Evolutionary conservation across 495 filamentous ascomycete genomes (phyloP), one percentile per base, ranked within the genome.

Genomic region (Tetracladium setigerum): DNA sequence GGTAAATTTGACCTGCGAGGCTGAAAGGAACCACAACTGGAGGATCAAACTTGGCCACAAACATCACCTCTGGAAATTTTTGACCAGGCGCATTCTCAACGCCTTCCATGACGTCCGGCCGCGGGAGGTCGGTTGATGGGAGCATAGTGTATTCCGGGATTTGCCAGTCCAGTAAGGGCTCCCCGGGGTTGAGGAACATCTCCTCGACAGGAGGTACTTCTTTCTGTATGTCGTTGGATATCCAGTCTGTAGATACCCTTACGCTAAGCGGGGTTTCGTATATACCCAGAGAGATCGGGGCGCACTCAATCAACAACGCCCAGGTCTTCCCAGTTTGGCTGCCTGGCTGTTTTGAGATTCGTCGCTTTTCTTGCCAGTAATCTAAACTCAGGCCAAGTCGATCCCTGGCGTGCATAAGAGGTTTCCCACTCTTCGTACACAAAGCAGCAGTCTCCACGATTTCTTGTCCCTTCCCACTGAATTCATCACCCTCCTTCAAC

Each of bases 41-140:
- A 5, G 92, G 92, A 41, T 95, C 84, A 30, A 97, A 78, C 24
- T 74, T 84, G 2, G 86, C 89, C 34, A 85, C 73, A 62, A 98
- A 97, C 15, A 83, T 80, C 35, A 89, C 81, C 30, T 90, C 79
- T 0, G 87, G 84, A 10, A 83, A 67, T 40, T 78, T 79, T 17
- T 50, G 31, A 22, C 30, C 33, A 7, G 52, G 32, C 10, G 47
- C 24, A 1, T 54, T 46, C n/a, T 59, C 58, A 14, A 59, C 38
- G 5, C 56, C 53, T 11, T 63, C 62, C 49, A 64, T 65, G 32
- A 58, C 57, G 55, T 74, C 66, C 16, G 45, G 15, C 37, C 64
- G 65, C 22, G 52, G 27, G 5, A 44, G 14, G 7, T 74, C 67
- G 1, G 62, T 49, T 1, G 58, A 43, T 9, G 70, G 71, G 7